Percentiles rank a stretch among this genome's conserved stretches.
phyloP scores from a whole-genome alignment of 75 land plant genomes.

The Pinus tabuliformis region DNA sequence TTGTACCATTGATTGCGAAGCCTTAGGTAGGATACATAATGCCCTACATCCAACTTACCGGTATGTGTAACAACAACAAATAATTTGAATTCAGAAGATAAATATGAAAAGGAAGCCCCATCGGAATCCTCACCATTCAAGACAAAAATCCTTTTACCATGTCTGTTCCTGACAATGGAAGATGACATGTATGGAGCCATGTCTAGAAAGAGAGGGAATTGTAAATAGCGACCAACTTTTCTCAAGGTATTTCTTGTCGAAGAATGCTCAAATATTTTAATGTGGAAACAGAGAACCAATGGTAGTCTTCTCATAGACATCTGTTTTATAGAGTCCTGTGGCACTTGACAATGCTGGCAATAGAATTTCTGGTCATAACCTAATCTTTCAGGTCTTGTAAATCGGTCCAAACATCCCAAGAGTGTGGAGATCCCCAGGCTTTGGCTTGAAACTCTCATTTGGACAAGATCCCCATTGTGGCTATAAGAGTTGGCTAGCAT shows the following conservation, averaged over 20 bases:
- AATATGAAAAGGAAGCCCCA: conserved; percentile 10
- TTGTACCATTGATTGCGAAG: conserved; percentile 72
- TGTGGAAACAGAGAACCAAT: conserved; percentile 72
- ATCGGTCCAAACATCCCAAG: conserved; percentile 73
- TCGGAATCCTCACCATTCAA: conserved; percentile 49
- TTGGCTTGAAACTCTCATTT: conserved; percentile 7
- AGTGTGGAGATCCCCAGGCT: conserved; percentile 47
- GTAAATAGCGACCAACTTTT: conserved; percentile 72
- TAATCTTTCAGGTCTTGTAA: conserved; percentile 73
- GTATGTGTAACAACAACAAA: conserved; percentile 83
- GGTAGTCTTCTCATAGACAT: conserved; percentile 83
- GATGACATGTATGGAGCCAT: conserved; percentile 75
- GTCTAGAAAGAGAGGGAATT: conserved; percentile 76
- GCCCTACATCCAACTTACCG: conserved; percentile 83
- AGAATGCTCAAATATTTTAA: conserved; percentile 86
- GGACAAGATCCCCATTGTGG: conserved; percentile 10
- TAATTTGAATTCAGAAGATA: conserved; percentile 57
- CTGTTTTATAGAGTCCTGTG: conserved; percentile 71
- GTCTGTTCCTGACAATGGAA: conserved; percentile 61
- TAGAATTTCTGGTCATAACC: conserved; percentile 68
- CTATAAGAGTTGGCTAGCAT: neutral
- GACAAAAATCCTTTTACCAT: conserved; percentile 64
- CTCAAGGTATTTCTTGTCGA: conserved; percentile 47
- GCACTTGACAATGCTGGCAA: conserved; percentile 67
- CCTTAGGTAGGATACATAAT: conserved; percentile 70